These are phyloP conservation scores for Barnettozyma hawaiiensis DNA, from an alignment of 1,139 yeast species.

Conservation along the genomic window DNA sequence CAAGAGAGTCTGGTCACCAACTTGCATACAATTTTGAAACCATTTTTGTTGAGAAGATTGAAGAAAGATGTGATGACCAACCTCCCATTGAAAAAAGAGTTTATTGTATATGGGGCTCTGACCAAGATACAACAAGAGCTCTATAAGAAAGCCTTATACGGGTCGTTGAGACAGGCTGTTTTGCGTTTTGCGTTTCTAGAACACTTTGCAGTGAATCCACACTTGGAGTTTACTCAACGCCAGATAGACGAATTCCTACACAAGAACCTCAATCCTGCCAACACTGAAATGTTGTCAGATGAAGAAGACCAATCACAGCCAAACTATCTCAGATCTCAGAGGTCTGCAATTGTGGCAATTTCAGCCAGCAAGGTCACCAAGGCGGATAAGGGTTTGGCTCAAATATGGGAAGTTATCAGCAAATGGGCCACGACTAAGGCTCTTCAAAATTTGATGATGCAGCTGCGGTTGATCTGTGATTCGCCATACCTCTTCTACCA, in stretches of 20 bases:
- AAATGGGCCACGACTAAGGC: conserved; percentile 37
- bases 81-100: conserved; percentile 87
- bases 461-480: conserved; percentile 74
- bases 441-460: conserved; percentile 71
- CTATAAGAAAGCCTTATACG: conserved; percentile 55
- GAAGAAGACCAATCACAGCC: conserved; percentile 8
- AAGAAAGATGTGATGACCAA: conserved; percentile 63
- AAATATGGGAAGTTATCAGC: conserved; percentile 26
- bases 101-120: conserved; percentile 67
- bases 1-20: conserved; percentile 62
- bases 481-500: conserved; percentile 80
- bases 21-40: conserved; percentile 81
- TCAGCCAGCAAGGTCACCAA: conserved; percentile 1
- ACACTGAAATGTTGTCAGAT: conserved; percentile 18
- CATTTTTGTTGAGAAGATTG: conserved; percentile 76
- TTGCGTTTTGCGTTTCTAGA: conserved; percentile 44
- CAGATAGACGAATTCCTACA: conserved; percentile 37
- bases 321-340: conserved; percentile 12
- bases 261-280: conserved; percentile 32
- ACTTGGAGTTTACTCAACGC: conserved; percentile 24
- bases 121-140: conserved; percentile 56
- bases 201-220: conserved; percentile 33
- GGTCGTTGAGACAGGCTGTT: conserved; percentile 38
- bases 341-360: conserved; percentile 3
- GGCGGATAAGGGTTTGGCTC: conserved; percentile 12